Evolutionary conservation across 2,329 filamentous ascomycete species (phyloP), one percentile per base, ranked within the genome.

Genomic region (Akanthomyces dipterigenus): DNA sequence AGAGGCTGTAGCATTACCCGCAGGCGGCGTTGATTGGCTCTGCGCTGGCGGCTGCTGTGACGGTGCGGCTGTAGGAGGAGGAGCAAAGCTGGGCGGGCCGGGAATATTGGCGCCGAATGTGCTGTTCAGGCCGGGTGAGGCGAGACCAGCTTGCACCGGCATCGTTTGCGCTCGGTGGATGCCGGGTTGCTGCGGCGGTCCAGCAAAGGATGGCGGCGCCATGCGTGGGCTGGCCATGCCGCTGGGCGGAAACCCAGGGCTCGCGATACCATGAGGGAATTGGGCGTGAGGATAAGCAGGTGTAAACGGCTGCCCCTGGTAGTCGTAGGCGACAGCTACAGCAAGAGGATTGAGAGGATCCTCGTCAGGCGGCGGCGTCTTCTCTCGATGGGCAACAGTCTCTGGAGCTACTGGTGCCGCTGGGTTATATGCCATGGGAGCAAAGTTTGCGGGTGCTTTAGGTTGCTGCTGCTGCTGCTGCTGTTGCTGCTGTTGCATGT

Each of bases 291-390:
- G 77, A 58, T 82, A 78, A 1, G 80, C 80, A 0, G 79, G 79
- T 0, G 79, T 80, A 67, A 83, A 85, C 11, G 80, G 79, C 24
- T 81, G 70, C 66, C 77, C 73, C 63, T 81, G 78, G 50, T 82
- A 79, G 65, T 88, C 85, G 54, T 83, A 78, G 26, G 77, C 79
- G 2, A 87, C 78, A 14, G 82, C 83, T 55, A 82, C 81, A 5
- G 81, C 80, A 24, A 88, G 73, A 3, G 84, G 85, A 66, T 86
- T 82, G 3, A 79, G 75, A 14, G 79, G 82, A 50, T 77, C 75
- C 67, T 92, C 89, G 38, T 87, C 83, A 3, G 88, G 88, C 4
- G 90, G 89, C 1, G 89, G 90, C 0, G 90, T 93, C 80, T 92
- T 92, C 72, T 93, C 90, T 53, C 90, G 82, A 71, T 90, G 84